Evolutionary conservation across 129 eudicot species (phyloP).

Genomic region (Artemisia argyi): DNA sequence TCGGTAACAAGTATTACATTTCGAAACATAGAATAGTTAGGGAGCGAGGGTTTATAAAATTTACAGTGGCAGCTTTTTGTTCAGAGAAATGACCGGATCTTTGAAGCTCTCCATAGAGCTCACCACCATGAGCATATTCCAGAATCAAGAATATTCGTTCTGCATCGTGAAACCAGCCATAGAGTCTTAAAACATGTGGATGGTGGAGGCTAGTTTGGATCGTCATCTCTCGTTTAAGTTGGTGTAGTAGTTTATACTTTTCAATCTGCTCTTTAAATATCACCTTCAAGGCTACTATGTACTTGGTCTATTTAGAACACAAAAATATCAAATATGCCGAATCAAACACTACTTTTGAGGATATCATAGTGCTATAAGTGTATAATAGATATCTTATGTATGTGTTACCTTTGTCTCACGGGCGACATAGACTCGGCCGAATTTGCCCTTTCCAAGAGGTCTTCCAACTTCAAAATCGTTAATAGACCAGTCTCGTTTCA

Average conservation of each 20-base stretch:
- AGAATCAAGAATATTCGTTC: constrained; percentile 59
- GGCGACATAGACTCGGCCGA: constrained; percentile 93
- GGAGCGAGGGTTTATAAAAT: background rate
- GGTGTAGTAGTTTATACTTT: constrained; percentile 77
- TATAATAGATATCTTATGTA: background rate
- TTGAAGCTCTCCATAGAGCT: constrained; percentile 58
- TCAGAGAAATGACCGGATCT: constrained; percentile 30
- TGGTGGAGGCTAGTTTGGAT: constrained; percentile 75
- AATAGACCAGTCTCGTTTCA: constrained; percentile 51
- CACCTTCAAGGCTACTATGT: constrained; percentile 86
- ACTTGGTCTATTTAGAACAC: constrained; percentile 53
- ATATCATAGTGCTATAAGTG: background rate
- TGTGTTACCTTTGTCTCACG: constrained; percentile 72
- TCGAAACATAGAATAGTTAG: background rate
- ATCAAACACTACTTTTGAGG: background rate
- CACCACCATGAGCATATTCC: constrained; percentile 94
- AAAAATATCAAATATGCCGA: background rate
- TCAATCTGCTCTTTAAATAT: constrained; percentile 88
- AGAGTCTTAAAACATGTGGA: constrained; percentile 73
- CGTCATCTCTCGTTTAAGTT: constrained; percentile 80
- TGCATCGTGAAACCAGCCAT: constrained; percentile 77
- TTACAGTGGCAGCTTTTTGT: constrained; percentile 44
- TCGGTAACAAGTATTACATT: background rate
- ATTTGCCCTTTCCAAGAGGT: constrained; percentile 88
- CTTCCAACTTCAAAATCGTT: constrained; percentile 83